phyloP scores from a whole-genome alignment of 1,284 basidiomycete genomes.

The Mixia osmundae region DNA sequence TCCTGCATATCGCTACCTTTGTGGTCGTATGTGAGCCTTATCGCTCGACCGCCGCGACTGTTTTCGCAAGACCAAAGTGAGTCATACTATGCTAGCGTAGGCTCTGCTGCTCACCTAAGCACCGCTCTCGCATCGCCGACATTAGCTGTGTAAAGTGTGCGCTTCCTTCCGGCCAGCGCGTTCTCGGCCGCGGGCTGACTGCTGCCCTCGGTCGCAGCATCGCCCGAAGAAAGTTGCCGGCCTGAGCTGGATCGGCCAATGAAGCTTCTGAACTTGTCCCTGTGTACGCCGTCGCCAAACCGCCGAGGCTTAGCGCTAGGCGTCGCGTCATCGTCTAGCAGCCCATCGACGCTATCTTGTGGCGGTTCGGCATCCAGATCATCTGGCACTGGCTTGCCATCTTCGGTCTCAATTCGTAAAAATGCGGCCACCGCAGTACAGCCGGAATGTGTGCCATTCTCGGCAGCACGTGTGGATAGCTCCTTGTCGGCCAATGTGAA shows the following conservation, averaged over 20 bases:
- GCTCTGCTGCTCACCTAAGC: constrained; percentile 30
- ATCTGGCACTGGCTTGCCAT: constrained; percentile 19
- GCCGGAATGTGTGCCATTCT: constrained; percentile 80
- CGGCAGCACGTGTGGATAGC: constrained; percentile 56
- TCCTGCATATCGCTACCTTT: constrained; percentile 94
- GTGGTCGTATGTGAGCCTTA: constrained; percentile 93
- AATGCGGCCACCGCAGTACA: constrained; percentile 97
- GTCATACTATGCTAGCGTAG: constrained; percentile 2
- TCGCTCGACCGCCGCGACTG: constrained; percentile 56
- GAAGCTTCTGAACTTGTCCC: constrained; percentile 5
- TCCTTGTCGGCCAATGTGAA: constrained; percentile 75
- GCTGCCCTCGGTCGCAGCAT: constrained; percentile 5
- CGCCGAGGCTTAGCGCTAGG: constrained; percentile 6
- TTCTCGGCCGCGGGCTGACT: constrained; percentile 17
- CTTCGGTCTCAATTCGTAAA: constrained; percentile 64
- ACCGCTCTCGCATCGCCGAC: constrained; percentile 83
- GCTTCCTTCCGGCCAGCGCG: constrained; percentile 27
- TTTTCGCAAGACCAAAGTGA: not conserved
- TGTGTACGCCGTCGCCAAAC: constrained; percentile 7
- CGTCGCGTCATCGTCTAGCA: too few relatives aligned
- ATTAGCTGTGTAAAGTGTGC: constrained; percentile 87
- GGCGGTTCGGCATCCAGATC: constrained; percentile 3
- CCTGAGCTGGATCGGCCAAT: not conserved
- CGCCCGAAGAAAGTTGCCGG: not conserved
- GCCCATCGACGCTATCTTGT: constrained; percentile 1